These are phyloP conservation scores for Lyophyllum semitale DNA, from an alignment of 768 basidiomycete genomes.

Conservation along the genomic window DNA sequence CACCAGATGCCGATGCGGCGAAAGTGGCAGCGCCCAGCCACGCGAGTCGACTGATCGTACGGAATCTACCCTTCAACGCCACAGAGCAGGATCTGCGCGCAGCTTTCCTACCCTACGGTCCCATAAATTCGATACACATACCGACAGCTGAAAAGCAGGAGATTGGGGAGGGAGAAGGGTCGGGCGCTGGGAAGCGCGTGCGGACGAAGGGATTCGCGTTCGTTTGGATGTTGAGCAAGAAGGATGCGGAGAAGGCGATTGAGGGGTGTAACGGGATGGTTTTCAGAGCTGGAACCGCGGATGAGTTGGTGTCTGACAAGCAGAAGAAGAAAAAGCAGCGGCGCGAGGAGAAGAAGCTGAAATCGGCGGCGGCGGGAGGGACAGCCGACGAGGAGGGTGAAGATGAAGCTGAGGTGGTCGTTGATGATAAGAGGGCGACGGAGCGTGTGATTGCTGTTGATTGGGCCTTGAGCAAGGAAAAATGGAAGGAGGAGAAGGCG, in stretches of 20 bases:
- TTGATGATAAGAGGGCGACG: slow-evolving; percentile 33
- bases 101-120: slow-evolving; percentile 84
- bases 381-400: slow-evolving; percentile 34
- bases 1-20: slow-evolving; percentile 20
- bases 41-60: slow-evolving; percentile 82
- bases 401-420: slow-evolving; percentile 35
- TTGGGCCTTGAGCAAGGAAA: slow-evolving; percentile 94
- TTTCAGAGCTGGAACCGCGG: slow-evolving; percentile 64
- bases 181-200: slow-evolving; percentile 20
- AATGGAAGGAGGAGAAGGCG: slow-evolving; percentile 81
- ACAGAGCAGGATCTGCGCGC: slow-evolving; percentile 85
- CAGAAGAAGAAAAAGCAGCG: slow-evolving; percentile 68
- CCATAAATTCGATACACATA: slow-evolving; percentile 83
- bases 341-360: slow-evolving; percentile 53
- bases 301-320: slow-evolving; percentile 56
- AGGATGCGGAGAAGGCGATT: slow-evolving; percentile 83
- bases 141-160: slow-evolving; percentile 46
- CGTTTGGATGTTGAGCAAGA: slow-evolving; percentile 87
- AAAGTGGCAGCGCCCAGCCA: slow-evolving; percentile 55
- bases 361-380: slow-evolving; percentile 37
- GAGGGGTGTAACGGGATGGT: slow-evolving; percentile 77
- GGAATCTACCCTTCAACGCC: slow-evolving; percentile 85
- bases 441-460: slow-evolving; percentile 87
- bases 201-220: slow-evolving; percentile 88
- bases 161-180: slow-evolving; percentile 30